Conservation (phyloP, 2,329 filamentous ascomycete genomes). For the Cytospora leucostoma region DNA sequence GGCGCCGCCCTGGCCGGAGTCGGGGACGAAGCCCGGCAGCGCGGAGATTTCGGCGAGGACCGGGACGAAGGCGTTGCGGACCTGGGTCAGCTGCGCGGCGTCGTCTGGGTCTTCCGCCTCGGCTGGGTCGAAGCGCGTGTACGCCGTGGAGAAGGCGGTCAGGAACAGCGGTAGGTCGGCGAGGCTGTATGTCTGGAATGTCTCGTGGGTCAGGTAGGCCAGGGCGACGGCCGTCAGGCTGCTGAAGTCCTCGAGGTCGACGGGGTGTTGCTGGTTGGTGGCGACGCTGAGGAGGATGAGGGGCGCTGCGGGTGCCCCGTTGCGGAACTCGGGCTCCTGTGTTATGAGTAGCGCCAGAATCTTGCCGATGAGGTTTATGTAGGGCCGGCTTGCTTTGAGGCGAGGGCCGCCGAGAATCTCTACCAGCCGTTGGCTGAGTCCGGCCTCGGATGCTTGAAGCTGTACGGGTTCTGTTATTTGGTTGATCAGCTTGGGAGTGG, state of each 20-base stretch:
- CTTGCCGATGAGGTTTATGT: conserved; percentile 57
- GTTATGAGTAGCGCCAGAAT: conserved; percentile 55
- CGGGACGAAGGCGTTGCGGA: conserved; percentile 53
- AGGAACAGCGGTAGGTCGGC: conserved; percentile 48
- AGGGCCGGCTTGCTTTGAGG: conserved; percentile 43
- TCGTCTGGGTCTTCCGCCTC: conserved; percentile 49
- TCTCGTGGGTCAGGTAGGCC: conserved; percentile 56
- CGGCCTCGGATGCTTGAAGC: conserved; percentile 53
- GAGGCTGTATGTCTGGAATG: conserved; percentile 53
- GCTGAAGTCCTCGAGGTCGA: conserved; percentile 58
- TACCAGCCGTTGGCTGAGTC: conserved; percentile 52
- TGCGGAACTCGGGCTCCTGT: conserved; percentile 51
- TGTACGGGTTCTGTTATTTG: conserved; percentile 56
- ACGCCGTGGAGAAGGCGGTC: conserved; percentile 49
- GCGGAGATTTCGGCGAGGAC: conserved; percentile 52
- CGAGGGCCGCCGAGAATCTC: conserved; percentile 50
- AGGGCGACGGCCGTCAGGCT: conserved; percentile 53
- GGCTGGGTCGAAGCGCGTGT: conserved; percentile 43
- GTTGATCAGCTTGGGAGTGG: conserved; percentile 27
- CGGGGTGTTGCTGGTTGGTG: conserved; percentile 39
- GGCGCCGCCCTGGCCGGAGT: conserved; percentile 9
- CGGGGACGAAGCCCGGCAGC: conserved; percentile 41
- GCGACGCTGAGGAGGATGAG: conserved; percentile 53
- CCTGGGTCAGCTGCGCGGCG: conserved; percentile 47
- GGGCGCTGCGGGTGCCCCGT: conserved; percentile 50